Evolutionary conservation across 2,329 filamentous ascomycete genomes (phyloP), one percentile per base, ranked within the genome.

Genomic region (Zasmidium citrigriseum): DNA sequence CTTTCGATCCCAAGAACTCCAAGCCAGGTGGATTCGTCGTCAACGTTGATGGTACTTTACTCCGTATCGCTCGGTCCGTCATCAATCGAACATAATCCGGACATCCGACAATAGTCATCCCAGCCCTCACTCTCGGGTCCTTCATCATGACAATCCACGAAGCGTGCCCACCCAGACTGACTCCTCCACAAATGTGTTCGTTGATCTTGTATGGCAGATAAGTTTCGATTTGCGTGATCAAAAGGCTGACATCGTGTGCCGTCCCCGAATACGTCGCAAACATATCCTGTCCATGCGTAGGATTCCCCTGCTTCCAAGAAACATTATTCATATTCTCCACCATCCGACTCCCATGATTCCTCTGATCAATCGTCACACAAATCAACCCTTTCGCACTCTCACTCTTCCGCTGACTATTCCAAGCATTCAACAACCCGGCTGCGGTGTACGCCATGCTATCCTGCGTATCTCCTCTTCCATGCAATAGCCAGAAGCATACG

Each of bases 201-300:
- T 74, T 75, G 51, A 86, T 80, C 4, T 66, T 73, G 57, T 77
- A 77, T 62, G 58, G 66, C 21, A 95, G 76, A 70, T 93, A 96
- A 0, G 86, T 86, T n/a, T 85, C 85, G 1, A 96, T 78, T 56
- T 91, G 84, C 67, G 92, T 88, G 64, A 98, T 88, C 61, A 98
- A 77, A 10, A 87, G 80, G 16, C 83, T 85, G 29, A 88, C 87
- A 73, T 98, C 93, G n/a, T 79, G 76, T 14, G 89, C 88, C 0
- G 90, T 93, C 53, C 85, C 86, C 64, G 85, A 84, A 59, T 93
- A 88, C 61, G 86, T 85, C 25, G 85, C 86, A 72, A 95, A 92
- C 92, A 99, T 96, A 74, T 99, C 95, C 71, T 91, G 86, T 0
- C 92, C 93, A 77, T 98, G 95, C 5, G 81, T 84, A 7, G 82